Base-by-base conservation (phyloP, 805 yeast genomes). In the Monosporozyma servazzii region DNA sequence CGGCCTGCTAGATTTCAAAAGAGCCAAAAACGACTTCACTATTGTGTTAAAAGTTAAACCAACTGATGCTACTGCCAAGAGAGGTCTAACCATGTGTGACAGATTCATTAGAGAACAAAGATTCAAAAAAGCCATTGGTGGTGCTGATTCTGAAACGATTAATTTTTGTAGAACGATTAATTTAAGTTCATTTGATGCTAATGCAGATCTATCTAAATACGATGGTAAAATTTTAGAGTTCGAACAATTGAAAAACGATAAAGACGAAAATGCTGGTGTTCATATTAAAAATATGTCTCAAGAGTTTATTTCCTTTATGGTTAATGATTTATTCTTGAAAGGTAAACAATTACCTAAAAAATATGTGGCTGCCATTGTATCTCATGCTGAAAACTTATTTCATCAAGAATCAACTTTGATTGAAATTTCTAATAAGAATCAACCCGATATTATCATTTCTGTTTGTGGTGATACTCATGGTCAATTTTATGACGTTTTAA, bases 391-490 rank as follows among this genome's bases (percentile, higher is more conserved):
- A 63, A 76, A 79, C 52, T 55, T 88, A 15, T 78, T 90, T 58
- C 71, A 69, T 51, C 55, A 71, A 2, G 97, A 91, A 64, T 78
- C 82, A 7, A 75, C 96, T 0, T 72, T 90, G 75, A 85, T 83
- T 36, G 98, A 90, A 62, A 64, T 91, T 40, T 71, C 59, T 72
- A 53, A 71, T 57, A 54, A 51, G 25, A 39, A 57, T n/a, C 47
- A 54, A 2, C 51, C 59, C 2, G 58, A 58, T 13, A 48, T 53
- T 20, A 77, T 71, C 53, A 74, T 91, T 46, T 88, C 97, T 0
- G 86, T 93, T 9, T 93, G 96, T 59, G 99, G 99, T 58, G 99
- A 93, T 67, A 91, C 97, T 0, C 99, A 93, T 67, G 99, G 99
- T 41, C 99, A 93, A 69, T 89, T 86, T 65, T 91, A 79, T 62